A percentile compares a stretch with the other conserved stretches of the same genome.
Evolutionary conservation across 176 grass and related monocot genomes (phyloP).

Genomic region (Cymbopogon citratus): DNA sequence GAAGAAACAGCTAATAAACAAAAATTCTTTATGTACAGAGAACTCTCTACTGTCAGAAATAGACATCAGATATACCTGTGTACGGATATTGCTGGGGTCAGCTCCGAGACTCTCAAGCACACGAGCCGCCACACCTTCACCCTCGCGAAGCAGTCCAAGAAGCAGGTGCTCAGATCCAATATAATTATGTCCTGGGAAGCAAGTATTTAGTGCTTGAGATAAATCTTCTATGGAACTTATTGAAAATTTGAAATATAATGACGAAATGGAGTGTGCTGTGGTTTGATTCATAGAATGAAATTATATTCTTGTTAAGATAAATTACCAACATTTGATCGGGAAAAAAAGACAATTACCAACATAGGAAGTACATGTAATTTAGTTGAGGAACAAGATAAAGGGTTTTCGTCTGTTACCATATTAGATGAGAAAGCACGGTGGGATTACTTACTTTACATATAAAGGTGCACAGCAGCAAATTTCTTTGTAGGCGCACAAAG

Average conservation of each 20-base stretch:
- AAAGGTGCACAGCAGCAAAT: neutral
- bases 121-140: conserved; percentile 84
- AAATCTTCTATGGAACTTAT: conserved; percentile 6
- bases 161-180: conserved; percentile 97
- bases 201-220: conserved; percentile 21
- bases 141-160: conserved; percentile 88
- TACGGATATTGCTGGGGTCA: conserved; percentile 79
- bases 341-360: neutral
- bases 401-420: neutral
- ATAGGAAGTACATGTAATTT: neutral
- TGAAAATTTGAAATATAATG: neutral
- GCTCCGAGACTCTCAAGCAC: conserved; percentile 89
- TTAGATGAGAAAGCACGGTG: neutral
- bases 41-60: neutral
- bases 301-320: neutral
- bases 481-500: neutral
- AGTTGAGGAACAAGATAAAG: neutral
- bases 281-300: neutral
- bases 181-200: conserved; percentile 83
- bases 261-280: neutral
- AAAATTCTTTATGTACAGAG: neutral
- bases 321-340: too few species aligned
- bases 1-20: conserved; percentile 24
- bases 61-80: conserved; percentile 53
- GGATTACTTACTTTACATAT: neutral